Evolutionary conservation across 169 alveolate species (phyloP).

Genomic region (Plasmodium yoelii): DNA sequence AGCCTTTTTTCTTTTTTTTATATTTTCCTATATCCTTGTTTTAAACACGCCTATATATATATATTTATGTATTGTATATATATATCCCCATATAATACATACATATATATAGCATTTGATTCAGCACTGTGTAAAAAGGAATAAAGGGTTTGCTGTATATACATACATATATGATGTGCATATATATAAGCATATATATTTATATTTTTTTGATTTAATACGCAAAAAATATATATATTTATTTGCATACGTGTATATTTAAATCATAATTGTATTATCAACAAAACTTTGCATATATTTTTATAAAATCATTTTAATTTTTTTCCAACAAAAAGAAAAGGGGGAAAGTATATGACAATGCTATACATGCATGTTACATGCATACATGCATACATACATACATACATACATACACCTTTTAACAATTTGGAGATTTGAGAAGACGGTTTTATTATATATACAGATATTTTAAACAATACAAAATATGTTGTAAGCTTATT

Average conservation of each 20-base stretch:
- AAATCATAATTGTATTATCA: background rate
- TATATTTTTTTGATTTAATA: background rate
- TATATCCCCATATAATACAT: too few species aligned
- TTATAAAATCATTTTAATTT: too few species aligned
- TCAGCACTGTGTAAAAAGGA: conserved; percentile 9
- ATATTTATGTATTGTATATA: conserved; percentile 8
- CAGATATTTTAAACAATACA: too few species aligned
- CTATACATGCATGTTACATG: too few species aligned
- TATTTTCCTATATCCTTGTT: background rate
- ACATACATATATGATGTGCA: background rate
- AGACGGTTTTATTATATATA: too few species aligned
- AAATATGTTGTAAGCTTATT: background rate
- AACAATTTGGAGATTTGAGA: too few species aligned
- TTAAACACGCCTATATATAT: background rate
- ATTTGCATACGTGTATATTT: conserved; percentile 3
- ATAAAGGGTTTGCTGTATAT: background rate
- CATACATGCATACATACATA: too few species aligned
- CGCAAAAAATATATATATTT: background rate
- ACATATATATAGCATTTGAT: conserved; percentile 1
- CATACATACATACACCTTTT: too few species aligned
- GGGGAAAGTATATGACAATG: too few species aligned
- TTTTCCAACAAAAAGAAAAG: too few species aligned
- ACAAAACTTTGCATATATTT: too few species aligned
- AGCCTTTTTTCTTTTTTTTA: conserved; percentile 12
- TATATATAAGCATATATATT: conserved; percentile 1